Evolutionary conservation across 2,329 filamentous ascomycete species (phyloP).

Genomic region (Ceratocystis cacaofunesta): DNA sequence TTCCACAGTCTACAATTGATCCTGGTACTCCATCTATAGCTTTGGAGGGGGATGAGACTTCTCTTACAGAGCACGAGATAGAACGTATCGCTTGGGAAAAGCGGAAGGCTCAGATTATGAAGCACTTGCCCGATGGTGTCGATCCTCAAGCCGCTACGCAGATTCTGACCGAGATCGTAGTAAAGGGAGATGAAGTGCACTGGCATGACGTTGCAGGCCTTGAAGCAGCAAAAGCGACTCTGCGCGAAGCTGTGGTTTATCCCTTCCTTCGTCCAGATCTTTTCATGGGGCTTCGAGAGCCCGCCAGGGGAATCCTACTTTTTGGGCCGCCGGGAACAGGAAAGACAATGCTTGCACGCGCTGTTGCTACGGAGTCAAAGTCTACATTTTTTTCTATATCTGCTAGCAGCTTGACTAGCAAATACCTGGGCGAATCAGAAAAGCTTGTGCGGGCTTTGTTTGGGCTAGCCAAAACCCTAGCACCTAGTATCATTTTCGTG

Average conservation of each 20-base stretch:
- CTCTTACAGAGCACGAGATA: not conserved
- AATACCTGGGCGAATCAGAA: constrained; percentile 91
- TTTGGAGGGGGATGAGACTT: constrained; percentile 4
- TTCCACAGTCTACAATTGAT: not conserved
- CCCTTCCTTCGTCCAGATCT: constrained; percentile 89
- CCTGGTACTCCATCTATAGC: constrained; percentile 2
- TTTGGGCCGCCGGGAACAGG: constrained; percentile 97
- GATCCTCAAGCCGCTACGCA: constrained; percentile 74
- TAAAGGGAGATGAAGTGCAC: constrained; percentile 84
- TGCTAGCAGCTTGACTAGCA: constrained; percentile 83
- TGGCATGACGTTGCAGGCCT: constrained; percentile 90
- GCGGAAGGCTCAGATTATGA: constrained; percentile 42
- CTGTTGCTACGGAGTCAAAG: constrained; percentile 84
- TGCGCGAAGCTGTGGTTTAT: constrained; percentile 94
- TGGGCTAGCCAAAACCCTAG: constrained; percentile 69
- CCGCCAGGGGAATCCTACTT: constrained; percentile 83
- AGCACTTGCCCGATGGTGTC: constrained; percentile 64
- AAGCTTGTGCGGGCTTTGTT: constrained; percentile 92
- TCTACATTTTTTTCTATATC: constrained; percentile 97
- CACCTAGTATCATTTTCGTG: constrained; percentile 94
- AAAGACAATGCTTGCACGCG: constrained; percentile 93
- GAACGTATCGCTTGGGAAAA: constrained; percentile 10
- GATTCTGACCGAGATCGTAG: constrained; percentile 89
- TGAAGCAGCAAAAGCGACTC: constrained; percentile 74
- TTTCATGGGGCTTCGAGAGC: constrained; percentile 89